Base-by-base conservation (phyloP, 768 basidiomycete genomes). In the Serendipita sp. region DNA sequence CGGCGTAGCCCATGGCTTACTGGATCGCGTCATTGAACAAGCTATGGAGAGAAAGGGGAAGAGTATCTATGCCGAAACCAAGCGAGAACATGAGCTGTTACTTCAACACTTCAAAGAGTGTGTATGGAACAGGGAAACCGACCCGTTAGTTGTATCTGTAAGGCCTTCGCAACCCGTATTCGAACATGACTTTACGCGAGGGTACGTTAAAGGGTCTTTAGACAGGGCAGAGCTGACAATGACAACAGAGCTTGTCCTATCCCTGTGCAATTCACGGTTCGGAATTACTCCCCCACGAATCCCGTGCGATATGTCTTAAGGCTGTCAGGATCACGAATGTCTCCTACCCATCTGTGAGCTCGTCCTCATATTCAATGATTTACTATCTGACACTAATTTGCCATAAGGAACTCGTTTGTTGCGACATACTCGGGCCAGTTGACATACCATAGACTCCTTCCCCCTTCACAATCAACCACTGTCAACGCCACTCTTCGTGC, bases 1-100 rank as follows among this genome's bases (percentile, higher is more conserved):
- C 10, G 89, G 91, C 4, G 86, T 88, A 8, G 73, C 78, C 2
- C 86, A 89, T 71, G 88, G 83, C 10, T 74, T 81, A 13, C 76
- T 95, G 65, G 77, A 81, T 16, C 78, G 79, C 56, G 76, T 85
- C 44, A 78, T 92, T 3, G 78, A 81, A 56, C 78, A 80, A 18
- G 80, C 81, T 8, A 83, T 84, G 70, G 76, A 74, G 51, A 79
- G 79, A 10, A 88, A 89, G 73, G 79, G 79, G 28, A 88, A 85
- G 66, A 90, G 83, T 67, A 91, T 96, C 81, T 97, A 92, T 71
- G 91, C 90, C 24, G 92, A 97, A 76, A 95, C 92, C 3, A 82
- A 81, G 67, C 78, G 86, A 56, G 85, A 92, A 73, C 83, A 83
- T 70, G 72, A 73, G 68, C 83, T 84, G 62, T 75, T 94, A 37